These are phyloP conservation scores for Epichloe sibirici DNA, from an alignment of 2,329 filamentous ascomycete species.

Conservation along the genomic window DNA sequence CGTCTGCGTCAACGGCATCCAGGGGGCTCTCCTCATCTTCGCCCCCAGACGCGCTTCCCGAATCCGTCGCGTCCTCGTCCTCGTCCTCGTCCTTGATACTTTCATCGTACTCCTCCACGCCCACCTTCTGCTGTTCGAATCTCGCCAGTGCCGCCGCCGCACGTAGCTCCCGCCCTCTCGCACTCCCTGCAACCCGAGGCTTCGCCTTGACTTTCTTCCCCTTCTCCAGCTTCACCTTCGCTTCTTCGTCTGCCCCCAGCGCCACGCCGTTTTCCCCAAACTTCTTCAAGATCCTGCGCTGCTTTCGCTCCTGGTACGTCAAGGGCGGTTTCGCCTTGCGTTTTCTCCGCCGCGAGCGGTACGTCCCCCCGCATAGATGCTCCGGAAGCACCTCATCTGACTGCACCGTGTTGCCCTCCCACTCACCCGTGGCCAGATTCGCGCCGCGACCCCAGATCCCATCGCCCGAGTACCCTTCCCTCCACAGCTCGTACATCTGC, in stretches of 20 bases:
- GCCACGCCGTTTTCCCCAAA: constrained; percentile 60
- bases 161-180: constrained; percentile 60
- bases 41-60: constrained; percentile 35
- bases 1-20: constrained; percentile 50
- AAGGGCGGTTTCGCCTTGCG: constrained; percentile 39
- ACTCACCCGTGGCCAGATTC: constrained; percentile 47
- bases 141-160: constrained; percentile 66
- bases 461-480: constrained; percentile 60
- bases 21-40: constrained; percentile 25
- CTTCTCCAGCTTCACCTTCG: constrained; percentile 54
- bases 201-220: constrained; percentile 51
- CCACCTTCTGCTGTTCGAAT: constrained; percentile 46
- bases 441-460: constrained; percentile 71
- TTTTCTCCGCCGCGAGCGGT: constrained; percentile 47
- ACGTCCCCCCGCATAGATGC: constrained; percentile 74
- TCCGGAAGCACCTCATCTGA: constrained; percentile 49
- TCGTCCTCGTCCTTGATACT: constrained; percentile 23
- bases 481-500: constrained; percentile 61
- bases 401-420: constrained; percentile 38
- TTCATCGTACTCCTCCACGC: constrained; percentile 11
- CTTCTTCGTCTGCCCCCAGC: constrained; percentile 56
- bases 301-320: constrained; percentile 61
- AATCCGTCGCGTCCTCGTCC: constrained; percentile 22
- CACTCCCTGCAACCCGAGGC: constrained; percentile 63
- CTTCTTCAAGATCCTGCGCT: constrained; percentile 60